Base-by-base conservation (phyloP, 2,329 filamentous ascomycete genomes). In the Alternaria solani region DNA sequence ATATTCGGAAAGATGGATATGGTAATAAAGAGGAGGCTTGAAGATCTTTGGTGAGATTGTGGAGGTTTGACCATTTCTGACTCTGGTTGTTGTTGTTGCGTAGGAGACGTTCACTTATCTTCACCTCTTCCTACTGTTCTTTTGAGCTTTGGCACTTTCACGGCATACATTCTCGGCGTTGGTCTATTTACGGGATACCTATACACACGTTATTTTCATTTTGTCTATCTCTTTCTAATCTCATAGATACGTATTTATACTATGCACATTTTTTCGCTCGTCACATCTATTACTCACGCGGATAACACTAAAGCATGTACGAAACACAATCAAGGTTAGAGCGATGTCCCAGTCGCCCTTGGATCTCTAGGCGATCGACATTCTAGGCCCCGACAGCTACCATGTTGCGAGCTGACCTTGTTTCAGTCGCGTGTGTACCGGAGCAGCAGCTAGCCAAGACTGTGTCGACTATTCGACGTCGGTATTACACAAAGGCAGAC, bases 131-230 rank as follows among this genome's bases (percentile, higher is more conserved):
- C 20, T 32, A 11, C 9, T 44, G 14, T 16, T n/a, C 36, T 9
- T 32, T 46, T 18, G 14, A 44, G 8, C 11, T 52, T n/a, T 49
- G 7, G 46, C 46, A 38, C 41, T 46, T 54, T 43, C 14, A 43
- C 23, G 41, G 51, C 51, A 51, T 51, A 51, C 16, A 41, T 36
- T 55, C 42, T 7, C 23, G 32, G 41, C 36, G 36, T 41, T 53
- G 47, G 8, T 59, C 46, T 6, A 20, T n/a, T 39, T 43, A 7
- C 41, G 25, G 20, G 30, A 44, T 34, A 18, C 25, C 25, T 38
- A 34, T 28, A 54, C 26, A 51, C 46, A 49, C n/a, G 32, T 43
- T 53, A 4, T 38, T 36, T 44, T 46, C 28, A 18, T 43, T 36
- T 43, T 32, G 23, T 38, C 43, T 46, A 26, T 23, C 25, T 14